phyloP scores from a whole-genome alignment of 108 stramenopile species.

The Nannochloropsis gaditana region DNA sequence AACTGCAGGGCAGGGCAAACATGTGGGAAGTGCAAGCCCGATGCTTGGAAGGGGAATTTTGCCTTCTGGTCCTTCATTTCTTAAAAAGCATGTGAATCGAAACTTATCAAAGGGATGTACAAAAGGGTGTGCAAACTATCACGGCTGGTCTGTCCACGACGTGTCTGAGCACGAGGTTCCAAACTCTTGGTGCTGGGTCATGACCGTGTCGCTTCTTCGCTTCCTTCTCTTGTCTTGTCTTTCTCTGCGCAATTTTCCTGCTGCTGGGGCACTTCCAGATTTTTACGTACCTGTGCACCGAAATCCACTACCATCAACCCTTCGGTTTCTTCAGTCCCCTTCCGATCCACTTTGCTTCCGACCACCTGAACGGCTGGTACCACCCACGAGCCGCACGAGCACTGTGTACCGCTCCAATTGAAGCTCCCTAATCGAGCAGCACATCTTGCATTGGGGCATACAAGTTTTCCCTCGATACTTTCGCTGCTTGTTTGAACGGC shows the following conservation, averaged over 20 bases:
- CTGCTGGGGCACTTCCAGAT: background rate
- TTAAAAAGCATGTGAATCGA: too few relatives aligned
- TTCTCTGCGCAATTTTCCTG: background rate
- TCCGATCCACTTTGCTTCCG: background rate
- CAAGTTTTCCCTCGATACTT: background rate
- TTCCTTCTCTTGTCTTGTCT: background rate
- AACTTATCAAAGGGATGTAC: too few relatives aligned
- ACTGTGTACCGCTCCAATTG: conserved; percentile 14
- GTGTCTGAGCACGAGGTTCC: too few relatives aligned
- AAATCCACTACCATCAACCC: conserved; percentile 14
- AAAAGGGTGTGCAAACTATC: too few relatives aligned
- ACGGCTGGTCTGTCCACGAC: too few relatives aligned
- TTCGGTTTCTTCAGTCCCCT: background rate
- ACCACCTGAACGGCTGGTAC: conserved; percentile 2
- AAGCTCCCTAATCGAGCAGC: background rate
- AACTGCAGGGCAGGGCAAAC: too few relatives aligned
- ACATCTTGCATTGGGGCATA: background rate
- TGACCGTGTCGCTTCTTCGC: background rate
- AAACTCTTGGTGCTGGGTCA: too few relatives aligned
- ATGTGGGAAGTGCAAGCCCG: too few relatives aligned
- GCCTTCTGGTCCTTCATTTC: too few relatives aligned
- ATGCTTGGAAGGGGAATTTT: too few relatives aligned
- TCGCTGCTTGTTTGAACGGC: background rate
- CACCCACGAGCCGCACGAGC: background rate
- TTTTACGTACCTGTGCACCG: background rate